Evolutionary conservation across 352 stramenopile genomes (phyloP), one percentile per base, ranked within the genome.

Genomic region (Phytophthora brassicae): DNA sequence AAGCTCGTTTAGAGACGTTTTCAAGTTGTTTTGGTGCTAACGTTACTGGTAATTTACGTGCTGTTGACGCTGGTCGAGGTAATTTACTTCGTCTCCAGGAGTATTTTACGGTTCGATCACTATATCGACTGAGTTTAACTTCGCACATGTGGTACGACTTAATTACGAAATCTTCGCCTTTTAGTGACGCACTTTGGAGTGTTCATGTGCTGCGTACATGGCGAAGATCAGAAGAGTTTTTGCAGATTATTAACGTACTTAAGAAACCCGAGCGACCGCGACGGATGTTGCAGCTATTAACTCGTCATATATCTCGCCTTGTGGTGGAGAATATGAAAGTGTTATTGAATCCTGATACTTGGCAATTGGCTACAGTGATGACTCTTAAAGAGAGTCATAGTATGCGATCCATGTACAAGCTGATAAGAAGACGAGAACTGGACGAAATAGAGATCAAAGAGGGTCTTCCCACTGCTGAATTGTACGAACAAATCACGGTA

Each of bases 261-360:
- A 59, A 66, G 7, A 80, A 75, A 12, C 55, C 56, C 2, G 78
- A 86, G 22, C 73, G 71, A 31, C 72, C 78, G 7, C 70, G 70
- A 2, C 64, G 68, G 12, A 76, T 84, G 64, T 56, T 88, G 50
- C 74, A 77, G 57, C 70, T 79, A 50, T 63, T 88, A 12, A 87
- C 76, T 1, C 68, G 72, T 2, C 76, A 86, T 47, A 44, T 85
- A 0, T 69, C 61, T 16, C 75, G 75, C 12, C 36, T 77, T 5
- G 68, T 72, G 29, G 45, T 85, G 8, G 77, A 88, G 4, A 82
- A 81, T 44, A 75, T 83, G 64, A 88, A 88, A 42, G 58, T 74
- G 28, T 51, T 89, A 11, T 41, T 80, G 2, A 72, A 59, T 9
- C 11, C 58, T 1, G 80, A 89, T 17, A 81, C 54, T 41, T 89